Percentiles rank a stretch among this genome's conserved stretches.
Conservation (phyloP, 2,329 filamentous ascomycete species). For the Alternaria arborescens region DNA sequence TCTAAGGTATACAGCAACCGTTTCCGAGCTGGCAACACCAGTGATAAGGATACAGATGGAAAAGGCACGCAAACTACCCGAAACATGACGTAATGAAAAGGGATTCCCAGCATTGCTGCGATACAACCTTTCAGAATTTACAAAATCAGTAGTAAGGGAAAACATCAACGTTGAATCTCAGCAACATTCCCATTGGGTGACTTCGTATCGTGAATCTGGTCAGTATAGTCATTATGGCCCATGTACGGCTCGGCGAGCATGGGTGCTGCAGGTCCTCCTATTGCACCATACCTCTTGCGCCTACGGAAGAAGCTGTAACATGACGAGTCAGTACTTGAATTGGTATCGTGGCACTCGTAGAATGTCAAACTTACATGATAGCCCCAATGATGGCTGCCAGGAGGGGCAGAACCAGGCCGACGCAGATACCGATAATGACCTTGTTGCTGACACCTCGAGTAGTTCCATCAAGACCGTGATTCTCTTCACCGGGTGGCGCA, state of each 20-base stretch:
- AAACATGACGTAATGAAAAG: neutral
- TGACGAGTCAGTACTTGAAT: neutral
- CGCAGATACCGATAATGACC: constrained; percentile 59
- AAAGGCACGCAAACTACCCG: neutral
- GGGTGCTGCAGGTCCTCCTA: neutral
- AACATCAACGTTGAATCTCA: neutral
- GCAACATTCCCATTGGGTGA: neutral
- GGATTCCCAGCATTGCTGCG: neutral
- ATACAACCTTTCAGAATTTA: neutral
- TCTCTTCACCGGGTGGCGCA: neutral
- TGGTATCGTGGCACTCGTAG: fast-evolving
- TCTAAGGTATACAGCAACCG: neutral
- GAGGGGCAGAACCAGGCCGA: constrained; percentile 57
- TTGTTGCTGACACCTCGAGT: constrained; percentile 54
- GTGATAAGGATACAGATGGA: neutral
- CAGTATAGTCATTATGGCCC: neutral
- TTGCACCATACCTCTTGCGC: constrained; percentile 4
- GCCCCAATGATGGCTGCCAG: constrained; percentile 38
- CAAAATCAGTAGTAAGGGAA: neutral
- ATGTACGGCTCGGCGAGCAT: constrained; percentile 2
- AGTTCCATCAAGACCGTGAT: constrained; percentile 26
- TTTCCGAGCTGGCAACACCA: neutral
- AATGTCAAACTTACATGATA: constrained; percentile 15
- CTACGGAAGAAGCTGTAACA: neutral
- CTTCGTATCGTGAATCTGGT: neutral